Percentiles rank a stretch among this genome's conserved stretches.
Evolutionary conservation across 2,329 filamentous ascomycete genomes (phyloP).

Genomic region (Meredithiella fracta): DNA sequence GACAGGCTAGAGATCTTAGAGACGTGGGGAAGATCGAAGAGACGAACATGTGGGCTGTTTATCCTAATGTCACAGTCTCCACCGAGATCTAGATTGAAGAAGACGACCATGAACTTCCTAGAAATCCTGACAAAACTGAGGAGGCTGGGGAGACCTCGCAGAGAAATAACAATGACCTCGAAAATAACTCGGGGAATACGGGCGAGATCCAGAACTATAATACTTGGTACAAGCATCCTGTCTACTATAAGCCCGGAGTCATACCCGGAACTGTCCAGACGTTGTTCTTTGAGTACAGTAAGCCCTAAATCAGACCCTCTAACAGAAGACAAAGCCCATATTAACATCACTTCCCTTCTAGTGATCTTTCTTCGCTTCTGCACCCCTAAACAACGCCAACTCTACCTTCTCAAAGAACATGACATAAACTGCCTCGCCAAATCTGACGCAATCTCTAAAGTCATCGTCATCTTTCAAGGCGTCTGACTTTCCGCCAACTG

Average conservation of each 20-base stretch:
- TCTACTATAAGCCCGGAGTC: too few species aligned
- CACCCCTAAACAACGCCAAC: neutral
- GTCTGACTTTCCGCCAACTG: slow-evolving; percentile 24
- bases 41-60: too few species aligned
- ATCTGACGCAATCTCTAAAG: slow-evolving; percentile 21
- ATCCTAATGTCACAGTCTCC: too few species aligned
- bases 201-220: too few species aligned
- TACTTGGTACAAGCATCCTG: too few species aligned
- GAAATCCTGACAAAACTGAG: too few species aligned
- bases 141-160: too few species aligned
- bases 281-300: neutral
- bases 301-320: neutral
- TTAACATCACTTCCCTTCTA: too few species aligned
- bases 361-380: neutral
- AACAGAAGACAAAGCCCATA: neutral
- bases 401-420: slow-evolving; percentile 11
- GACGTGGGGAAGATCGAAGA: too few species aligned
- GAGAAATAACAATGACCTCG: neutral
- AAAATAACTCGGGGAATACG: neutral
- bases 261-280: neutral
- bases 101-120: too few species aligned
- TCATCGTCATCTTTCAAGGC: slow-evolving; percentile 23
- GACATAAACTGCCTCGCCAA: slow-evolving; percentile 24
- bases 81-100: too few species aligned
- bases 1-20: too few species aligned